phyloP scores from a whole-genome alignment of 306 rosid species.

The Argentina anserina region DNA sequence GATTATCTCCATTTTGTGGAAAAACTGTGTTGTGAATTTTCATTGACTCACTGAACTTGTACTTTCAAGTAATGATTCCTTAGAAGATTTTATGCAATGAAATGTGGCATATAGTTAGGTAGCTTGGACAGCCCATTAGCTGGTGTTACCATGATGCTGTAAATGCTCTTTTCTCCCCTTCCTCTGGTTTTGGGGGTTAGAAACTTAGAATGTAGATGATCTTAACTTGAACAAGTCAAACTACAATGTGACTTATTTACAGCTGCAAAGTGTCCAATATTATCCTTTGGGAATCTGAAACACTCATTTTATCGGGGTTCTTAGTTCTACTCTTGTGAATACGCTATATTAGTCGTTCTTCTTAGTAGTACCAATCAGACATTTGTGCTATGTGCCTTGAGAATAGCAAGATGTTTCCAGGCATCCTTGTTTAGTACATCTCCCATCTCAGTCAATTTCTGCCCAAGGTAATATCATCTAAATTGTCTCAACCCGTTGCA shows the following conservation, averaged over 20 bases:
- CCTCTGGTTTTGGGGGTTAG: neutral
- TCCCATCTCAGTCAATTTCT: neutral
- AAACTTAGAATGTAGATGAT: neutral
- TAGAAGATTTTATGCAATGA: neutral
- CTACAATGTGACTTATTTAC: neutral
- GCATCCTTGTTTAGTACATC: neutral
- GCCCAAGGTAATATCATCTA: neutral
- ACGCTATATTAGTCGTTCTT: neutral
- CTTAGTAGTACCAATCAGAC: neutral
- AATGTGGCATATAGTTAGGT: neutral
- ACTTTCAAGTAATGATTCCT: neutral
- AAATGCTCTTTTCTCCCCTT: neutral
- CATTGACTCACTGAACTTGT: neutral
- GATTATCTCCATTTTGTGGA: neutral
- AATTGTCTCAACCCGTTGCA: neutral
- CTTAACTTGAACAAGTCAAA: neutral
- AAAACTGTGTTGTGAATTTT: neutral
- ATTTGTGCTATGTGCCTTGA: neutral
- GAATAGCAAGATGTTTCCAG: neutral
- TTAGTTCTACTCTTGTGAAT: neutral
- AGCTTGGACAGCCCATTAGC: neutral
- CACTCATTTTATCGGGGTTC: neutral
- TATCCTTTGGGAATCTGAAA: neutral
- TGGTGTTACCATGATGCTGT: neutral
- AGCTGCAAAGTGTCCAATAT: neutral